Conservation (phyloP, 495 filamentous ascomycete species). For the Parathielavia hyrcaniae region DNA sequence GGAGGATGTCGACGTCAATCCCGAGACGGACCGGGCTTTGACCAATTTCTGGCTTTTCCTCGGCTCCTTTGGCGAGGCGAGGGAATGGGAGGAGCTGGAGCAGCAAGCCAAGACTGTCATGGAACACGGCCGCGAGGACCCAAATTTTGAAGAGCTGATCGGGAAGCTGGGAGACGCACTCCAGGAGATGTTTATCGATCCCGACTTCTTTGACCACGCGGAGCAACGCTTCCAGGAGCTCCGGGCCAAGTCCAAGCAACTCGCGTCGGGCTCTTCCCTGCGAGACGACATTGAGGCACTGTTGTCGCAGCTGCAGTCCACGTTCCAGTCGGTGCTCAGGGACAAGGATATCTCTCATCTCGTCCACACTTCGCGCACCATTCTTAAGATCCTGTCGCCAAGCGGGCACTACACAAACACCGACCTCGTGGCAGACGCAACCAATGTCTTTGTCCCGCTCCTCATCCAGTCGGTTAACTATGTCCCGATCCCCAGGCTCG, state of each 20-base stretch:
- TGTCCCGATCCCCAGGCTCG: slow-evolving; percentile 80
- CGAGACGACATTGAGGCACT: slow-evolving; percentile 68
- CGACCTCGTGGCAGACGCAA: slow-evolving; percentile 64
- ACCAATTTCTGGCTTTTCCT: slow-evolving; percentile 71
- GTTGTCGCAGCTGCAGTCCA: slow-evolving; percentile 59
- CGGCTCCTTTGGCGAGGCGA: slow-evolving; percentile 65
- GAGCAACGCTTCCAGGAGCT: slow-evolving; percentile 65
- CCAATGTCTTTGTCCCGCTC: slow-evolving; percentile 74
- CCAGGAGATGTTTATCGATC: slow-evolving; percentile 80
- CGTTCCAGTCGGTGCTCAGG: slow-evolving; percentile 58
- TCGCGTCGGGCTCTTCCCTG: slow-evolving; percentile 58
- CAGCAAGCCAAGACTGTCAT: slow-evolving; percentile 60
- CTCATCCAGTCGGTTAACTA: slow-evolving; percentile 71
- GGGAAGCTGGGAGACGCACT: slow-evolving; percentile 62
- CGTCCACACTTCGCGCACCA: slow-evolving; percentile 53
- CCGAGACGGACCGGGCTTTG: slow-evolving; percentile 67
- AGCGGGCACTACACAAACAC: slow-evolving; percentile 49
- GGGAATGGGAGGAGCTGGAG: slow-evolving; percentile 71
- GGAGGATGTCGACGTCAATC: slow-evolving; percentile 65
- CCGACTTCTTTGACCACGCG: slow-evolving; percentile 69
- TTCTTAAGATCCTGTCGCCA: slow-evolving; percentile 62
- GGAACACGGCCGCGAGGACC: slow-evolving; percentile 67
- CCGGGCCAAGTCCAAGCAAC: slow-evolving; percentile 56
- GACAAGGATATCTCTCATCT: slow-evolving; percentile 67
- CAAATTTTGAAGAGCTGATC: slow-evolving; percentile 75